Evolutionary conservation across 495 filamentous ascomycete species (phyloP), one percentile per base, ranked within the genome.

Genomic region (Xeromyces bisporus): DNA sequence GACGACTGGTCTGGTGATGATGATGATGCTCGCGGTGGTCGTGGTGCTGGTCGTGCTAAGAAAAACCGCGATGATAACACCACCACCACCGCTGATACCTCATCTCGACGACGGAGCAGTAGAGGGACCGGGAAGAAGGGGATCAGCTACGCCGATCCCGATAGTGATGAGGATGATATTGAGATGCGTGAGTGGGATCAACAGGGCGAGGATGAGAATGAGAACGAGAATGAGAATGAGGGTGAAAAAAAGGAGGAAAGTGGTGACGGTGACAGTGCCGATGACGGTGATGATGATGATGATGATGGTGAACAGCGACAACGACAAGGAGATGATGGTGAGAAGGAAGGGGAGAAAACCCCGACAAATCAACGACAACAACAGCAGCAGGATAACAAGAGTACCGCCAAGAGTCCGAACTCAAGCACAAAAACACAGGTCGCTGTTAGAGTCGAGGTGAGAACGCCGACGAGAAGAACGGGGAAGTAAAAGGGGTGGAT

Each of bases 131-230:
- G 27, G 18, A 46, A 37, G 47, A 47, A 34, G 32, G 34, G 33
- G 26, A 38, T 51, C 41, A 74, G 57, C 35, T 77, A 76, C 40
- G 63, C 57, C 15, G 71, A 76, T 38, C 46, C 60, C 13, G 60
- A 64, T 18, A 69, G 65, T 33, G 65, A 67, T 30, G 65, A 69
- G n/a, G 67, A 70, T 26, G 72, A 75, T 17, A 48, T 57, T 14
- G 70, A 71, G 24, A 62, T 69, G 59, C 50, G 63, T 21, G 40
- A 56, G 25, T 50, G 45, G 52, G 48, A 60, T 13, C 28, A 36
- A 17, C 44, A 38, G 6, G 38, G 42, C 9, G 36, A 44, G 11
- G 40, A 39, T 11, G 43, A 42, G 10, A 36, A 50, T 7, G 40
- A 42, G 4, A 31, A 50, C 13, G 43, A 47, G 1, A 37, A 51